Evolutionary conservation across 2,329 filamentous ascomycete species (phyloP).

Genomic region (Neofusicoccum parvum): DNA sequence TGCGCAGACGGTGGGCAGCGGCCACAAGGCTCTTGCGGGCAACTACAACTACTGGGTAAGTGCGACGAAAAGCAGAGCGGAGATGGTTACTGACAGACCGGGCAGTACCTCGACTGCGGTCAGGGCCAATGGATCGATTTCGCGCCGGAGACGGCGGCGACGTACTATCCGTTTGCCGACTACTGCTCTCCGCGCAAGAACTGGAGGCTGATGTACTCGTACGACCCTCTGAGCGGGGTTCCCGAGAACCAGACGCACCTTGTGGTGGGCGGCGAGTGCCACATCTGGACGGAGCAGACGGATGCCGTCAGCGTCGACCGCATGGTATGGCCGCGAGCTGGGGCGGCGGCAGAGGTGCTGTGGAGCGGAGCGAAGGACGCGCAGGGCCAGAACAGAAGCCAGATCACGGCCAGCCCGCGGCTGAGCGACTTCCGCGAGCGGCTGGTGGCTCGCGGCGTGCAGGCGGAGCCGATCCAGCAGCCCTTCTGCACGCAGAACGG

Average conservation of each 20-base stretch:
- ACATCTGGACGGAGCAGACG: conserved; percentile 78
- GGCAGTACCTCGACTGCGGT: conserved; percentile 79
- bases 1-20: conserved; percentile 60
- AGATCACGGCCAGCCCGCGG: conserved; percentile 66
- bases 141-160: conserved; percentile 54
- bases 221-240: conserved; percentile 71
- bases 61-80: conserved; percentile 10
- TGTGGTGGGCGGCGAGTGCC: conserved; percentile 79
- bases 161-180: conserved; percentile 65
- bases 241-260: conserved; percentile 60
- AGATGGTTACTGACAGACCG: not conserved
- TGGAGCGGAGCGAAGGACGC: conserved; percentile 74
- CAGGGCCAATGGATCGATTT: conserved; percentile 79
- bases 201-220: conserved; percentile 80
- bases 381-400: conserved; percentile 66
- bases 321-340: conserved; percentile 76
- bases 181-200: conserved; percentile 81
- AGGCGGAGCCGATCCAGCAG: conserved; percentile 70
- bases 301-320: conserved; percentile 75
- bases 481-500: conserved; percentile 69
- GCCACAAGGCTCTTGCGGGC: conserved; percentile 72
- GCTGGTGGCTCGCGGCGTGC: conserved; percentile 68
- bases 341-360: conserved; percentile 74
- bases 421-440: conserved; percentile 77
- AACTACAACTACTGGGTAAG: conserved; percentile 77